Evolutionary conservation across 2,329 filamentous ascomycete species (phyloP), one percentile per base, ranked within the genome.

Genomic region (Fusarium pseudonygamai): DNA sequence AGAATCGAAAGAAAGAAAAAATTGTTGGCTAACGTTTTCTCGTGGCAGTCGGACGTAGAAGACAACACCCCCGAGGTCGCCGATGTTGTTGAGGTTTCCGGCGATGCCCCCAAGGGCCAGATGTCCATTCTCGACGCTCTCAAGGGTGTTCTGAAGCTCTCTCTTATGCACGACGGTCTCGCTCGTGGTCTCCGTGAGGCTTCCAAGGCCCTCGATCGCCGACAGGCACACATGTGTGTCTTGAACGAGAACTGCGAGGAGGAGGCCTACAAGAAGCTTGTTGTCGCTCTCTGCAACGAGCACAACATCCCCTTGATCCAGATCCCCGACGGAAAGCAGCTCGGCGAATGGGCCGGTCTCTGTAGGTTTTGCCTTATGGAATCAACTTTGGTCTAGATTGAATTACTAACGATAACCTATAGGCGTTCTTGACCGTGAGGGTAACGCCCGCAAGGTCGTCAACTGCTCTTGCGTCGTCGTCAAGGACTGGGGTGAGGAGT

Each of bases 391-490:
- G n/a, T 24, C 26, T 36, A 62, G 62, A 30, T 60, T 30, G 39
- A 55, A 55, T 40, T 75, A 64, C 82, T 85, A 82, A 84, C 74
- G 64, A 50, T 22, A 12, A 49, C 57, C 63, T 56, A 59, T 62
- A 98, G 96, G 96, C 89, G 95, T 98, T 81, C 92, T 99, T 82
- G 96, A 99, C 90, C 96, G 96, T 84, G 96, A 99, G 89, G 96
- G 96, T 82, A 99, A 99, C 88, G 95, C 96, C 83, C 94, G 96
- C 88, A 99, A 99, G 93, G 96, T 99, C 80, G 96, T 99, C 89
- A 99, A 99, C 93, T 99, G 96, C 95, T 98, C 96, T 84, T 98
- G 96, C 91, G 96, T 99, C 82, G 96, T 99, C 75, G 96, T 99
- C 83, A 96, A 96, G 90, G 95, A 99, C 87, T 99, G 96, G 96